phyloP scores from a whole-genome alignment of 2,329 filamentous ascomycete genomes.

The Aspergillus candidus region DNA sequence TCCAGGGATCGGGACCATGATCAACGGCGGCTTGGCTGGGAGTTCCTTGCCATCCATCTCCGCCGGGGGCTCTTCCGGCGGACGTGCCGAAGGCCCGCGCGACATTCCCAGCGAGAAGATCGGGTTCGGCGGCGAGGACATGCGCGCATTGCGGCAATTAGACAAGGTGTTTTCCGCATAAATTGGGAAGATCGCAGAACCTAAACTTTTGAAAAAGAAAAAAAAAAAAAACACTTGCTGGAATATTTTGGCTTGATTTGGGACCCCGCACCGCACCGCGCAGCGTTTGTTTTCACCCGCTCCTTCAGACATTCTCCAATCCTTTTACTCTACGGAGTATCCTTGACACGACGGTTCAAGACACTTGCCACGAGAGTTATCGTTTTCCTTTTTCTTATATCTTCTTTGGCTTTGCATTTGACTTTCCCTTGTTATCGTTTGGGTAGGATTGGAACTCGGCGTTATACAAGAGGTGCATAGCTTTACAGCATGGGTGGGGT shows the following conservation, averaged over 20 bases:
- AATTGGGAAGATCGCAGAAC: not conserved
- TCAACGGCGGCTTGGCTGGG: conserved; percentile 32
- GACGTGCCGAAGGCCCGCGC: conserved; percentile 38
- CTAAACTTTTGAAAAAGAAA: too few species aligned
- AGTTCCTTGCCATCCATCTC: conserved; percentile 22
- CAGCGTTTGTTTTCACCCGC: too few species aligned
- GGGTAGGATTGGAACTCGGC: conserved; percentile 9
- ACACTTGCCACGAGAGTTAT: not conserved
- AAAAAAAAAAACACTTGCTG: too few species aligned
- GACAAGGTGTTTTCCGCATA: conserved; percentile 48
- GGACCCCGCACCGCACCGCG: too few species aligned
- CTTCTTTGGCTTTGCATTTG: not conserved
- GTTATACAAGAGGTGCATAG: conserved; percentile 18
- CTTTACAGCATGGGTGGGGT: conserved; percentile 15
- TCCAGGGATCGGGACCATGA: conserved; percentile 49
- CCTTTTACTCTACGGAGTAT: too few species aligned
- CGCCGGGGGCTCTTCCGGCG: conserved; percentile 16
- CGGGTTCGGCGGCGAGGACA: conserved; percentile 56
- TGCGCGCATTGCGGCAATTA: conserved; percentile 59
- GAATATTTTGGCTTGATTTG: too few species aligned
- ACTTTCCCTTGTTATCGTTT: conserved; percentile 1
- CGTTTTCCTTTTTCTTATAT: conserved; percentile 1
- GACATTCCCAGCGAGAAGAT: conserved; percentile 54
- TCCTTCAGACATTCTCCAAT: too few species aligned
- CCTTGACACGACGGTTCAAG: too few species aligned